phyloP scores from a whole-genome alignment of 179 eudicot genomes.

The Silene coronaria region DNA sequence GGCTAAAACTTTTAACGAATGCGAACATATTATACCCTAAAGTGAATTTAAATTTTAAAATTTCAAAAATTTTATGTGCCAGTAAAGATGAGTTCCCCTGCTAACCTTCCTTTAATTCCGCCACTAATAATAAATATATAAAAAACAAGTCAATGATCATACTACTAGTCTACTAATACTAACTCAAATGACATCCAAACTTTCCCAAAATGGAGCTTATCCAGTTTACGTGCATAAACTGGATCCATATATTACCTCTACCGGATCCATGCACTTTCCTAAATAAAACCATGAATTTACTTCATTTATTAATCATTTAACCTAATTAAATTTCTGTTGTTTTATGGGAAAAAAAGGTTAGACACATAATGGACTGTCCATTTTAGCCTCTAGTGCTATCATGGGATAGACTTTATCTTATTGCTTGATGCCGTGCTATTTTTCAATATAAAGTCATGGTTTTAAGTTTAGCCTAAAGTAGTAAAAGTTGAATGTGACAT shows the following conservation, averaged over 20 bases:
- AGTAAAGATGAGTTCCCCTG: no score
- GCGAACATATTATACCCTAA: no score
- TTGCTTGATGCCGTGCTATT: slow-evolving; percentile 3
- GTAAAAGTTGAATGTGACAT: slow-evolving; percentile 1
- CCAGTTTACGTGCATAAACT: not conserved
- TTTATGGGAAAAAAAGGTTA: no score
- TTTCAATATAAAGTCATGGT: not conserved
- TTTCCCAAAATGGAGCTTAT: not conserved
- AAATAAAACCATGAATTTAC: not conserved
- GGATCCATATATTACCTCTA: not conserved
- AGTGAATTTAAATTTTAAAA: no score
- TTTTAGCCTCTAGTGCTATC: slow-evolving; percentile 3
- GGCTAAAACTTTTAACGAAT: no score
- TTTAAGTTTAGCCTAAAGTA: not conserved
- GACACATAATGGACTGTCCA: not conserved
- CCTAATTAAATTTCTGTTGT: no score
- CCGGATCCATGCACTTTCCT: not conserved
- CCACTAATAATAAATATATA: no score
- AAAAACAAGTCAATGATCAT: no score
- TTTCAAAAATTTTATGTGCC: no score
- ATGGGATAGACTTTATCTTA: slow-evolving; percentile 15
- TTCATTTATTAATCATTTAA: no score
- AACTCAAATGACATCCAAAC: not conserved
- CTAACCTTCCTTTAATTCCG: no score
- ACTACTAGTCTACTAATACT: no score